Evolutionary conservation across 2,329 filamentous ascomycete genomes (phyloP), one percentile per base, ranked within the genome.

Genomic region (Dactylellina sp.): DNA sequence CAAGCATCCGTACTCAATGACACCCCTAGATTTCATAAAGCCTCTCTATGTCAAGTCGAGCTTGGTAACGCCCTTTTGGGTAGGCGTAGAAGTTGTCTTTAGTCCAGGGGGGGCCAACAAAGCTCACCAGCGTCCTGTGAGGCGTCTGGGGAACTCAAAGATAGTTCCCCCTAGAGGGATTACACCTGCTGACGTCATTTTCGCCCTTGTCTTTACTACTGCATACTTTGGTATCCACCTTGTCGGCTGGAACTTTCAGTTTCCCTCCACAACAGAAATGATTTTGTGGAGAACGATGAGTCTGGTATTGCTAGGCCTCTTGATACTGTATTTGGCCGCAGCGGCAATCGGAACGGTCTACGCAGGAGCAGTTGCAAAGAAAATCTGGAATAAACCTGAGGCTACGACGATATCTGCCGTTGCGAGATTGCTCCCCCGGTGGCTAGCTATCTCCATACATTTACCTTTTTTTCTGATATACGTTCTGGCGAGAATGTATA

Each of bases 231-330:
- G 66, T 5, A 77, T 79, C 35, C 55, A 49, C 18, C 4, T 79
- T 4, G 1, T 61, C 1, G 79, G 71, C 0, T 80, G 78, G 79
- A 78, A 79, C 55, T 80, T 80, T 24, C 11, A 57, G 44, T 80
- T 80, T 18, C 76, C 79, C 0, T 79, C 76, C 0, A 0, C 37
- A 2, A 53, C 35, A 0, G 78, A 80, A 50, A 42, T 55, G 46
- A 14, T 75, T 0, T 46, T 77, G 0, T 80, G 79, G 79, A 76
- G 78, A 7, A 14, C 44, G 4, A 22, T 6, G 5, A 14, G 4
- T 11, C 20, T 49, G 44, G 18, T 49, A 6, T 3, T 49, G n/a
- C 2, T 24, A 6, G 44, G 11, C 20, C 4, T 14, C n/a, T 6
- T 6, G 5, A 20, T 24, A 3, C 2, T 49, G 2, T 49, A 6